A percentile compares a stretch with the other conserved stretches of the same genome.
Evolutionary conservation across 2,329 filamentous ascomycete genomes (phyloP).

Genomic region (Stagonosporopsis rhizophila): DNA sequence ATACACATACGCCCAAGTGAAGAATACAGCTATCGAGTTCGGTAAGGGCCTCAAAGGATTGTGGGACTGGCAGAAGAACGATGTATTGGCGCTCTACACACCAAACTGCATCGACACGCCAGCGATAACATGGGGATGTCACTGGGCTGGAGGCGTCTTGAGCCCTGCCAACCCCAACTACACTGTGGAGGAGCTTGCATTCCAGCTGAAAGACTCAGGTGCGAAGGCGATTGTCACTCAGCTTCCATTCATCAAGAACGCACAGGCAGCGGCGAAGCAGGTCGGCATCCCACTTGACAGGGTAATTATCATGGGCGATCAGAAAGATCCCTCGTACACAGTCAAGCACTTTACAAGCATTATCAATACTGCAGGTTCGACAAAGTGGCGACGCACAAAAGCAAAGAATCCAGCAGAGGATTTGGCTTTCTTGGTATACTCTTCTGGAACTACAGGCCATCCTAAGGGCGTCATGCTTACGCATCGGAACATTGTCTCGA

Average conservation of each 20-base stretch:
- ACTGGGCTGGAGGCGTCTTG: conserved; percentile 82
- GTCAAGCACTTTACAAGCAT: conserved; percentile 78
- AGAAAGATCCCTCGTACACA: conserved; percentile 63
- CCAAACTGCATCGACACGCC: conserved; percentile 88
- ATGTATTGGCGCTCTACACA: conserved; percentile 82
- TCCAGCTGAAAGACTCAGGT: conserved; percentile 80
- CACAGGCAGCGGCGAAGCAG: conserved; percentile 70
- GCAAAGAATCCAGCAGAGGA: conserved; percentile 68
- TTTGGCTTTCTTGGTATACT: conserved; percentile 85
- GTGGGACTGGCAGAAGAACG: conserved; percentile 82
- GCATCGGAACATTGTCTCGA: conserved; percentile 82
- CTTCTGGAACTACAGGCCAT: conserved; percentile 85
- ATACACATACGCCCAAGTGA: conserved; percentile 76
- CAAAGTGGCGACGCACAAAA: conserved; percentile 66
- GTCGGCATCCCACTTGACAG: conserved; percentile 74
- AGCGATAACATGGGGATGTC: conserved; percentile 75
- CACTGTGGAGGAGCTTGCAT: conserved; percentile 81
- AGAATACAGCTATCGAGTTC: conserved; percentile 72
- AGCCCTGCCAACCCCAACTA: conserved; percentile 91
- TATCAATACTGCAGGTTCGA: conserved; percentile 66
- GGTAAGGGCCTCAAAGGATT: conserved; percentile 77
- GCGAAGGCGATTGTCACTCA: conserved; percentile 81
- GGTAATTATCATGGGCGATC: conserved; percentile 79
- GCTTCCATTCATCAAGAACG: conserved; percentile 67
- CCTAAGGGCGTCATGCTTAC: conserved; percentile 91